These are phyloP conservation scores for Rhizoclosmatium globosum DNA, from an alignment of 192 early-diverging fungal genomes.

Conservation along the genomic window DNA sequence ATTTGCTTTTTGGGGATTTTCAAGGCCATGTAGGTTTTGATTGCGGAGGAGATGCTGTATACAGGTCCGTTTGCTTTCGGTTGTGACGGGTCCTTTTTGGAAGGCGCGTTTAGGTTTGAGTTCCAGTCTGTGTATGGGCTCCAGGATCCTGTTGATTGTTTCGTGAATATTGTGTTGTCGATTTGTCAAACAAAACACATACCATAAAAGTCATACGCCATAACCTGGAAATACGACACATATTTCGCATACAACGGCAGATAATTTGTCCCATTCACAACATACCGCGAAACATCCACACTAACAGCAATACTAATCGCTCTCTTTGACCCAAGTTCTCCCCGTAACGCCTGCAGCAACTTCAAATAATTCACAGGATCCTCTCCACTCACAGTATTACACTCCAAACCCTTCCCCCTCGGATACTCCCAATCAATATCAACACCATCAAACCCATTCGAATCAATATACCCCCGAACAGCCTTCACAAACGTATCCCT, in stretches of 20 bases:
- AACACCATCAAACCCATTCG: conserved; percentile 22
- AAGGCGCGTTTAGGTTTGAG: conserved; percentile 16
- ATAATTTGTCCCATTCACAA: conserved; percentile 9
- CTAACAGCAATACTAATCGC: conserved; percentile 29
- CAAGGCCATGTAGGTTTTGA: background rate
- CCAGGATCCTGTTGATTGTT: conserved; percentile 21
- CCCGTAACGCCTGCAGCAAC: conserved; percentile 9
- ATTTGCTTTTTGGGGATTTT: conserved; percentile 7
- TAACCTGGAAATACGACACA: conserved; percentile 25
- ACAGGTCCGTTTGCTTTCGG: conserved; percentile 14
- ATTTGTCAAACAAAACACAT: background rate
- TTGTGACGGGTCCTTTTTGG: conserved; percentile 23
- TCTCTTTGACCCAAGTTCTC: conserved; percentile 27
- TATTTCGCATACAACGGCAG: conserved; percentile 16
- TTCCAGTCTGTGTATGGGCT: conserved; percentile 27
- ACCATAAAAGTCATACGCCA: background rate
- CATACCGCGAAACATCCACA: conserved; percentile 17
- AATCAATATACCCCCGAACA: conserved; percentile 17
- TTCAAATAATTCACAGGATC: conserved; percentile 28
- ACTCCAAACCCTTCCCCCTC: conserved; percentile 10
- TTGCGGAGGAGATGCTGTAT: background rate
- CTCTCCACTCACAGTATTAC: conserved; percentile 8
- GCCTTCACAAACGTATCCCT: conserved; percentile 28
- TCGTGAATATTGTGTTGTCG: background rate
- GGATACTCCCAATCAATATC: conserved; percentile 37